These are phyloP conservation scores for Populus nigra DNA, from an alignment of 345 rosid genomes.

Conservation along the genomic window DNA sequence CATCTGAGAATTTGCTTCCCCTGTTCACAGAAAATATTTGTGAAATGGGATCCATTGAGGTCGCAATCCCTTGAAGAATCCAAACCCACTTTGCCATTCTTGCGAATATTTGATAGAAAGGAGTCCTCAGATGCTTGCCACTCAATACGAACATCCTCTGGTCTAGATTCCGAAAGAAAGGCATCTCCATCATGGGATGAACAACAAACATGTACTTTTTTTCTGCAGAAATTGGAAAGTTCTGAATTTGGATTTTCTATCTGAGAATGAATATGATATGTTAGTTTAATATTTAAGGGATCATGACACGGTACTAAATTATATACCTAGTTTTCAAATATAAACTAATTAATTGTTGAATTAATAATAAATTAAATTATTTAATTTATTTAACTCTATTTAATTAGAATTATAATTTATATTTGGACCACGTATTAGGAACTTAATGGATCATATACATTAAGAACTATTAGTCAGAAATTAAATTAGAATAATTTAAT, in stretches of 20 bases:
- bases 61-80: conserved; percentile 47
- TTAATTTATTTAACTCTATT: no score
- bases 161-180: conserved; percentile 62
- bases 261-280: conserved; percentile 18
- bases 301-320: no score
- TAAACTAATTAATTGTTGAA: no score
- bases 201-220: conserved; percentile 56
- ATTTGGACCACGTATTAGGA: no score
- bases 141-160: conserved; percentile 47
- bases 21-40: conserved; percentile 43
- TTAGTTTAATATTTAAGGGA: no score
- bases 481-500: no score
- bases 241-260: conserved; percentile 44
- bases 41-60: conserved; percentile 46
- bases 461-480: no score
- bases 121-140: conserved; percentile 61
- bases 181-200: conserved; percentile 56
- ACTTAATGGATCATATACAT: no score
- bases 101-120: conserved; percentile 51
- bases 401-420: no score
- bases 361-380: no score
- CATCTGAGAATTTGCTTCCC: conserved; percentile 47
- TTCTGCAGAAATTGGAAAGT: conserved; percentile 47
- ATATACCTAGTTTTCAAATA: no score
- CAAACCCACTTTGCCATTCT: conserved; percentile 65